These are phyloP conservation scores for Huntiella moniliformis DNA, from an alignment of 2,329 filamentous ascomycete species.

Conservation along the genomic window DNA sequence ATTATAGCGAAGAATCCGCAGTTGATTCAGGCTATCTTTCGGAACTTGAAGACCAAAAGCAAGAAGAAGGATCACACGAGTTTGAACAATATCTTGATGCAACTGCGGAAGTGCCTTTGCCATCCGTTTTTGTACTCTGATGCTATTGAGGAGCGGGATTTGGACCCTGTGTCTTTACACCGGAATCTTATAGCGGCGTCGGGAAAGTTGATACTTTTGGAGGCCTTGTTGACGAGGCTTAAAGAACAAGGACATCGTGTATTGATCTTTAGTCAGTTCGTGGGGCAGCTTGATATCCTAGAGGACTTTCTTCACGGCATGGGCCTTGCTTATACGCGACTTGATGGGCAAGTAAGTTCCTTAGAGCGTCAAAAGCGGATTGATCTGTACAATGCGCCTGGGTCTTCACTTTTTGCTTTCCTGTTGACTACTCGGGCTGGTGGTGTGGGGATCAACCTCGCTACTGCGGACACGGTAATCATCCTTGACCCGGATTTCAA, in stretches of 20 bases:
- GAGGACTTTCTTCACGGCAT: constrained; percentile 79
- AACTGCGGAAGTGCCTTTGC: constrained; percentile 82
- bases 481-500: constrained; percentile 97
- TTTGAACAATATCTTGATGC: constrained; percentile 87
- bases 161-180: constrained; percentile 42
- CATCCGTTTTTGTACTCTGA: constrained; percentile 91
- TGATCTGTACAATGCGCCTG: constrained; percentile 75
- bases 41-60: constrained; percentile 43
- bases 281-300: constrained; percentile 70
- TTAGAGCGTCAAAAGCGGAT: constrained; percentile 88
- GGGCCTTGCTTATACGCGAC: constrained; percentile 52
- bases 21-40: constrained; percentile 73
- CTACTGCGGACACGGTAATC: constrained; percentile 92
- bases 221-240: constrained; percentile 73
- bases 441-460: constrained; percentile 92
- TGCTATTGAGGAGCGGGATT: constrained; percentile 67
- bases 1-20: constrained; percentile 83
- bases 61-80: constrained; percentile 48
- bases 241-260: constrained; percentile 74
- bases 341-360: constrained; percentile 69
- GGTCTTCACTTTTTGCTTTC: constrained; percentile 74
- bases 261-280: constrained; percentile 88
- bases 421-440: constrained; percentile 84
- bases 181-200: constrained; percentile 81
- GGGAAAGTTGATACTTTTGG: constrained; percentile 67